These are phyloP conservation scores for Voacanga thouarsii DNA, from an alignment of 257 asterid species.

Conservation along the genomic window DNA sequence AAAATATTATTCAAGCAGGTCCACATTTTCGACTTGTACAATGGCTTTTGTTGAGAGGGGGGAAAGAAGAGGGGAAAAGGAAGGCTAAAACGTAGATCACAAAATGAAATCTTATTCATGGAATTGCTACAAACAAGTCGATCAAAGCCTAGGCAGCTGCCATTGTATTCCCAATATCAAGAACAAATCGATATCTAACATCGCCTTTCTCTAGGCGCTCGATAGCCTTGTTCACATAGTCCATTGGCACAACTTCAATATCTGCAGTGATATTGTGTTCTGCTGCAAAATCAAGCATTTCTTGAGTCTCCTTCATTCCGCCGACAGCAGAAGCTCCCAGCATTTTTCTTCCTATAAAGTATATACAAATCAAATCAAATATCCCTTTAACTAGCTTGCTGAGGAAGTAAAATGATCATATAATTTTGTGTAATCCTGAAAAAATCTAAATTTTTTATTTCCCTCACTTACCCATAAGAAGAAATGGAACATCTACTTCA, in stretches of 20 bases:
- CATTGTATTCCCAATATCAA: constrained; percentile 3
- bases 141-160: not conserved
- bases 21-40: too few species aligned
- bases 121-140: too few species aligned
- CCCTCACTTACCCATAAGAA: constrained; percentile 21
- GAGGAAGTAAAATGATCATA: too few species aligned
- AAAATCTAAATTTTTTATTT: too few species aligned
- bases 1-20: too few species aligned
- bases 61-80: too few species aligned
- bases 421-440: not conserved
- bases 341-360: constrained; percentile 15
- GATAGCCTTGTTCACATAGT: constrained; percentile 5
- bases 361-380: not conserved
- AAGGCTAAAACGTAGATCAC: too few species aligned
- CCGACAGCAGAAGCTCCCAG: constrained; percentile 5
- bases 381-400: too few species aligned
- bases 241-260: constrained; percentile 2
- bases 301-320: constrained; percentile 17
- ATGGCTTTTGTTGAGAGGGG: too few species aligned
- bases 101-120: too few species aligned
- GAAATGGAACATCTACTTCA: constrained; percentile 21
- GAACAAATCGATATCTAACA: constrained; percentile 11
- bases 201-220: constrained; percentile 10
- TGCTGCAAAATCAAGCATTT: constrained; percentile 23
- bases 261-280: constrained; percentile 13